phyloP scores from a whole-genome alignment of 2,329 filamentous ascomycete species.

The Emmonsiellopsis sp. region DNA sequence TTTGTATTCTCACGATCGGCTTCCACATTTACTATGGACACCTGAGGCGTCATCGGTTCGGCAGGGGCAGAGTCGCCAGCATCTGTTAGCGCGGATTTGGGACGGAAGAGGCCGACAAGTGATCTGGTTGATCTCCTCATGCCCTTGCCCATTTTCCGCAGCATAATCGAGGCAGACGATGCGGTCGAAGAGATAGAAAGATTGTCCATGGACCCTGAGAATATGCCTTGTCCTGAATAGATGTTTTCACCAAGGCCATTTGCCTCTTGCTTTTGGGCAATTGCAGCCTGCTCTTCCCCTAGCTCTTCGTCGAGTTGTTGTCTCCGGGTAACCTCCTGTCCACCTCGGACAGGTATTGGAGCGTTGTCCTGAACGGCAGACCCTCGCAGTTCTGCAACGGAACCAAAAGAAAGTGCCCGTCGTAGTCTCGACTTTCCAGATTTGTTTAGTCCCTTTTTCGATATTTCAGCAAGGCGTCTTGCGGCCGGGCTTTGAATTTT shows the following conservation, averaged over 20 bases:
- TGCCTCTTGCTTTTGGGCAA: constrained; percentile 86
- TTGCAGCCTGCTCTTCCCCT: constrained; percentile 82
- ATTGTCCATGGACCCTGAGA: constrained; percentile 88
- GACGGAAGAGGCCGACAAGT: constrained; percentile 86
- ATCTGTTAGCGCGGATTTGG: constrained; percentile 80
- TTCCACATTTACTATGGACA: constrained; percentile 93
- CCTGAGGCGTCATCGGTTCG: constrained; percentile 67
- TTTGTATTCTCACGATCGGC: constrained; percentile 79
- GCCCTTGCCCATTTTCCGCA: constrained; percentile 97
- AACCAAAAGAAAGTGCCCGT: constrained; percentile 92
- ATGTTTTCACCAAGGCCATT: constrained; percentile 87
- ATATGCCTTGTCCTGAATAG: constrained; percentile 78
- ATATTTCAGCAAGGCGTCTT: constrained; percentile 78
- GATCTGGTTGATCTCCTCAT: constrained; percentile 91
- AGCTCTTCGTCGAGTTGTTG: constrained; percentile 57
- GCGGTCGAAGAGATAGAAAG: constrained; percentile 47
- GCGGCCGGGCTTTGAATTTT: constrained; percentile 59
- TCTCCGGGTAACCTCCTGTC: constrained; percentile 53
- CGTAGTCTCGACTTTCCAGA: constrained; percentile 81
- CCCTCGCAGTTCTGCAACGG: constrained; percentile 78
- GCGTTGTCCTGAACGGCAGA: constrained; percentile 57
- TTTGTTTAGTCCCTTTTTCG: constrained; percentile 65
- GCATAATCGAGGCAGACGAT: constrained; percentile 42
- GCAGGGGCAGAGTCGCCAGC: constrained; percentile 56
- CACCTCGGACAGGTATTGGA: constrained; percentile 34